phyloP scores from a whole-genome alignment of 768 basidiomycete species.

The Gymnopilus dilepis region DNA sequence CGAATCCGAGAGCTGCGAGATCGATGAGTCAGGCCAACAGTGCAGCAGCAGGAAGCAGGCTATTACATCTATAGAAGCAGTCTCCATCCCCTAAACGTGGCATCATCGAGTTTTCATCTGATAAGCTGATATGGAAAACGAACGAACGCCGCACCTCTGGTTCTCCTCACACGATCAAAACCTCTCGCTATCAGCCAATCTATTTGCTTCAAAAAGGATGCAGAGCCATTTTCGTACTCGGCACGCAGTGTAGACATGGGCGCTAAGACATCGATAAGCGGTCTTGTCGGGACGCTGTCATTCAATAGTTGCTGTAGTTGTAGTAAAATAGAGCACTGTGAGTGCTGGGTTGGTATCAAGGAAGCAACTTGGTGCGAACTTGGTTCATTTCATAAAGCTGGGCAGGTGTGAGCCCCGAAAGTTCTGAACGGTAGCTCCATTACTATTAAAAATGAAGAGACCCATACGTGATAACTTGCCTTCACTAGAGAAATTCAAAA shows the following conservation, averaged over 20 bases:
- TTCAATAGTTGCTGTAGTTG: slow-evolving; percentile 36
- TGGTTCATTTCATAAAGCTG: slow-evolving; percentile 34
- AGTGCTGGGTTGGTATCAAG: background rate
- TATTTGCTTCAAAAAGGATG: slow-evolving; percentile 74
- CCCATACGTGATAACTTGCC: slow-evolving; percentile 3
- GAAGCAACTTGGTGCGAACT: slow-evolving; percentile 10
- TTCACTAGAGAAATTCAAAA: slow-evolving; percentile 20
- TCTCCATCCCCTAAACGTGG: slow-evolving; percentile 75
- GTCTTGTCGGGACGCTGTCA: slow-evolving; percentile 46
- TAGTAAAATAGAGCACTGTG: background rate
- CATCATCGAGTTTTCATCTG: background rate
- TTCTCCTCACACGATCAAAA: slow-evolving; percentile 68
- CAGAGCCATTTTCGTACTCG: slow-evolving; percentile 70
- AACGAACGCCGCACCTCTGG: slow-evolving; percentile 57
- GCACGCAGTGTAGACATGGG: slow-evolving; percentile 59
- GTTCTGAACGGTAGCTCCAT: background rate
- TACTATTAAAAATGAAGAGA: background rate
- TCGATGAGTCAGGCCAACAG: background rate
- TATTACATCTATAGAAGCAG: slow-evolving; percentile 89
- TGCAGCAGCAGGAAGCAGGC: background rate
- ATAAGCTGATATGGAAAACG: background rate
- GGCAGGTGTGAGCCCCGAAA: slow-evolving; percentile 24
- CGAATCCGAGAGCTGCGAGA: slow-evolving; percentile 74
- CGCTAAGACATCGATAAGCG: slow-evolving; percentile 59
- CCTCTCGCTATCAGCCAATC: slow-evolving; percentile 68